Conservation (phyloP, 164 flowering plant species). For the Nymphaea colorata region DNA sequence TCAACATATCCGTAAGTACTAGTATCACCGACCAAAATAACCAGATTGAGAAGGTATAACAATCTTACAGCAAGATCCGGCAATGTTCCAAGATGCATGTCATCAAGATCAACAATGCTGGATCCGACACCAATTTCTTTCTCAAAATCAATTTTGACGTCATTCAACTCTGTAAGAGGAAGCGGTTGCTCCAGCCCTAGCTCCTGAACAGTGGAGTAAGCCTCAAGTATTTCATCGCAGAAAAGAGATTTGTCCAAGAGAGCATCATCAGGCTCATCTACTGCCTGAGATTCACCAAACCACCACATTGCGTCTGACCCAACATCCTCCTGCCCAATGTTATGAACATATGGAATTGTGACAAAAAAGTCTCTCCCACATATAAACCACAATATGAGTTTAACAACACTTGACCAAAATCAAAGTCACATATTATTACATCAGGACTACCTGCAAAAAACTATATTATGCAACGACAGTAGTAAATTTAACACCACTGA, state of each 20-base stretch:
- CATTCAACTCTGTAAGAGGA: slow-evolving; percentile 4
- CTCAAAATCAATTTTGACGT: slow-evolving; percentile 3
- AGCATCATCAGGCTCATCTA: slow-evolving; percentile 1
- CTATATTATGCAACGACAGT: too few species aligned
- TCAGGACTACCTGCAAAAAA: too few species aligned
- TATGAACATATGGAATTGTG: not conserved
- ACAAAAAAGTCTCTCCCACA: too few species aligned
- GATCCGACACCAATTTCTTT: slow-evolving; percentile 12
- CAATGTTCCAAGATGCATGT: slow-evolving; percentile 41
- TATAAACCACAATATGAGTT: too few species aligned
- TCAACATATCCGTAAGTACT: not conserved
- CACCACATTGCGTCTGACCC: slow-evolving; percentile 18
- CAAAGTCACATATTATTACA: too few species aligned
- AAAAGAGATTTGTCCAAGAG: slow-evolving; percentile 22
- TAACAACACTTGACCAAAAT: too few species aligned
- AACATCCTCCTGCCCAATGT: not conserved
- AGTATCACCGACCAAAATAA: not conserved
- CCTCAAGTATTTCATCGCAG: slow-evolving; percentile 42
- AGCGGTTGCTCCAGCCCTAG: slow-evolving; percentile 11
- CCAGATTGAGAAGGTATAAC: not conserved
- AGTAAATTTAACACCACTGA: too few species aligned
- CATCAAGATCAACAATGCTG: slow-evolving; percentile 45
- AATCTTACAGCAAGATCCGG: slow-evolving; percentile 53
- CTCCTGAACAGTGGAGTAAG: slow-evolving; percentile 11
- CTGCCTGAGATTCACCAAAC: slow-evolving; percentile 58